Conservation (phyloP, 805 yeast genomes). For the Monosporozyma aquatica region DNA sequence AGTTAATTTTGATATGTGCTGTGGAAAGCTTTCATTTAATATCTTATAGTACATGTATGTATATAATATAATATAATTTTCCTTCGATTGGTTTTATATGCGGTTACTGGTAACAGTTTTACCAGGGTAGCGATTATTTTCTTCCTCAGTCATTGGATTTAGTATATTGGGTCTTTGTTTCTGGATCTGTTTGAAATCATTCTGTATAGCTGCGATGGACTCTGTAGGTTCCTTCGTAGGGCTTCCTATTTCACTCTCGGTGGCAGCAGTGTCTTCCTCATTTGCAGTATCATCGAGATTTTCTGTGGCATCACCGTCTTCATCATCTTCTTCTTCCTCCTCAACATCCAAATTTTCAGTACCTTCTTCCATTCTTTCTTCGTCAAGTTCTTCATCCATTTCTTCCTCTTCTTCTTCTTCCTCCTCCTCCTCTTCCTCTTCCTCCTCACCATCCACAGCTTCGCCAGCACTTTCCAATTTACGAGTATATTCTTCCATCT, state of each 20-base stretch:
- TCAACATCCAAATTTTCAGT: conserved; percentile 2
- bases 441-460: not conserved
- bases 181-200: not conserved
- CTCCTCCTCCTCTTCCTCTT: not conserved
- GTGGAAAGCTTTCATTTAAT: no score
- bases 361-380: conserved; percentile 3
- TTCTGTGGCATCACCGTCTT: conserved; percentile 2
- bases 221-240: not conserved
- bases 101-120: no score
- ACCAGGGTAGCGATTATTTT: not conserved
- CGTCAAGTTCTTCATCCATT: conserved; percentile 9
- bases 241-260: not conserved
- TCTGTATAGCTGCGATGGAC: not conserved
- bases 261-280: not conserved
- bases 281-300: not conserved
- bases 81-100: no score
- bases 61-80: no score
- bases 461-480: conserved; percentile 1
- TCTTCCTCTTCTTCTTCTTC: conserved; percentile 3
- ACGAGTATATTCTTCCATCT: conserved; percentile 46
- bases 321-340: conserved; percentile 4
- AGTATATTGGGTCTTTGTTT: not conserved
- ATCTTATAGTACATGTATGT: no score
- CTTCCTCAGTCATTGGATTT: not conserved
- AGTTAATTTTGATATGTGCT: no score